A percentile compares a stretch with the other conserved stretches of the same genome.
Evolutionary conservation across 495 filamentous ascomycete genomes (phyloP).

Genomic region (Xylaria curta): DNA sequence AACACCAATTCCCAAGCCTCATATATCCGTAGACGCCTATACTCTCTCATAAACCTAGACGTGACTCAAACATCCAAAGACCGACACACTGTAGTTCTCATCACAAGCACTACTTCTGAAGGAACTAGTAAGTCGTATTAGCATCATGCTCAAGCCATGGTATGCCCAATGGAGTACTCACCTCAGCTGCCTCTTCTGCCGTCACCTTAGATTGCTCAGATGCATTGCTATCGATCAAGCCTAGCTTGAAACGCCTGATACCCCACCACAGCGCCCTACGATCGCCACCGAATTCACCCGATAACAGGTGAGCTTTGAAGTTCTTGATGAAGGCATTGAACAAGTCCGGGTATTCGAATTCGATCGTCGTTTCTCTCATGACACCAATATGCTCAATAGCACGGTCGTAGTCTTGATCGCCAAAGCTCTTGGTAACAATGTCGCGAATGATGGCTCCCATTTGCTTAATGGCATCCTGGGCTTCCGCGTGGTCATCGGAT

Average conservation of each 20-base stretch:
- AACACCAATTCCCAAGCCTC: neutral
- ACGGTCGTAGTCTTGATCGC: slow-evolving; percentile 73
- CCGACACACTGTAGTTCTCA: slow-evolving; percentile 15
- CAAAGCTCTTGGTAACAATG: slow-evolving; percentile 74
- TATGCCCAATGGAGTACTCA: slow-evolving; percentile 36
- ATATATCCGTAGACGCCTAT: neutral
- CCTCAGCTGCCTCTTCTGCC: slow-evolving; percentile 70
- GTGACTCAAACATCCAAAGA: neutral
- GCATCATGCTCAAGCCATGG: slow-evolving; percentile 1
- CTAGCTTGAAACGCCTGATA: slow-evolving; percentile 68
- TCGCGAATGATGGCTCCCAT: slow-evolving; percentile 73
- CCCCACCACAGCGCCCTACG: slow-evolving; percentile 83
- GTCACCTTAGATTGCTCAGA: slow-evolving; percentile 68
- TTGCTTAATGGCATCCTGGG: slow-evolving; percentile 74
- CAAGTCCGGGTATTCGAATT: slow-evolving; percentile 73
- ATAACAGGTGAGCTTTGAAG: slow-evolving; percentile 75
- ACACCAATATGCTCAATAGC: slow-evolving; percentile 79
- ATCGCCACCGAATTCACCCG: slow-evolving; percentile 78
- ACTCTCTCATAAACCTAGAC: neutral
- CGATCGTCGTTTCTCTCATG: slow-evolving; percentile 77
- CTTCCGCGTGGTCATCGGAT: slow-evolving; percentile 64
- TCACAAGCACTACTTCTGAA: slow-evolving; percentile 29
- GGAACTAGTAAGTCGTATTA: slow-evolving; percentile 35
- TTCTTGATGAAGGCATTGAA: slow-evolving; percentile 78
- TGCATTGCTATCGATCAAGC: slow-evolving; percentile 70